A percentile compares a stretch with the other conserved stretches of the same genome.
These are phyloP conservation scores for Stenogyne calaminthoides DNA, from an alignment of 305 asterid genomes.

Conservation along the genomic window DNA sequence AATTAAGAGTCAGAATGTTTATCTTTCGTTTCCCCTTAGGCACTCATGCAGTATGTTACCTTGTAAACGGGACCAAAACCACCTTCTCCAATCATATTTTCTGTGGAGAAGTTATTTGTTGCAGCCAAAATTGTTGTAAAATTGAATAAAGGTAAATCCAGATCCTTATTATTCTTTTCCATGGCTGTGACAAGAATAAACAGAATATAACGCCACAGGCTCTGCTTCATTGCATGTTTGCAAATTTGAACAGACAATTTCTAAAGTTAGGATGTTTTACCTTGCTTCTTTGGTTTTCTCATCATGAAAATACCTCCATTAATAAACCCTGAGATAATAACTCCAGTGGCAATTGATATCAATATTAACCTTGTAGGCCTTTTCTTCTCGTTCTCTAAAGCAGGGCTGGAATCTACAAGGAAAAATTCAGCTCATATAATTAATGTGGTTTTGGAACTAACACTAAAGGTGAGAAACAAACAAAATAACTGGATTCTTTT, in stretches of 20 bases:
- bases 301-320: no score
- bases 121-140: neutral
- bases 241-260: no score
- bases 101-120: neutral
- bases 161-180: neutral
- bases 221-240: neutral
- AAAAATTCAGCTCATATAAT: neutral
- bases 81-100: neutral
- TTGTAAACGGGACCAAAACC: neutral
- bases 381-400: slow-evolving; percentile 5
- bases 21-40: neutral
- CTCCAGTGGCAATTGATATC: slow-evolving; percentile 9
- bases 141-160: neutral
- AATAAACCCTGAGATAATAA: no score
- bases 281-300: no score
- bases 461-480: neutral
- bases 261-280: neutral
- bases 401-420: slow-evolving; percentile 13
- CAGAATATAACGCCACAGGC: neutral
- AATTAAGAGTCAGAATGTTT: neutral
- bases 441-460: neutral
- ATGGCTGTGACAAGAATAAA: neutral
- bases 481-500: no score
- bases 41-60: neutral
- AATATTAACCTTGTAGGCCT: slow-evolving; percentile 4